Evolutionary conservation across 768 basidiomycete species (phyloP).

Genomic region (Tylopilus subfusipes): DNA sequence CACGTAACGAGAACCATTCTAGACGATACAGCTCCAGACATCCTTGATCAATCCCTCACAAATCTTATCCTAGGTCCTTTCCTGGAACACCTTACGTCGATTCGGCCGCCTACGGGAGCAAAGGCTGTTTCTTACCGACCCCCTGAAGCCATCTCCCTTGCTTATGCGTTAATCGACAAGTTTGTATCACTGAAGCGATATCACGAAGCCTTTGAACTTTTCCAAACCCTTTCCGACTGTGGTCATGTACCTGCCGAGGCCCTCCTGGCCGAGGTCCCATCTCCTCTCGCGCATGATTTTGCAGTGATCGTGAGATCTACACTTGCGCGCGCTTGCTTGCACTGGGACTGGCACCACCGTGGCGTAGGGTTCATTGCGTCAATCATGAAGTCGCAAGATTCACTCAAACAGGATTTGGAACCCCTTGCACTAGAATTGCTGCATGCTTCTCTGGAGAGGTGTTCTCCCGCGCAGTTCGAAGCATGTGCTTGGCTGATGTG

Average conservation of each 20-base stretch:
- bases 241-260: constrained; percentile 47
- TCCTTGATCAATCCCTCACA: constrained; percentile 22
- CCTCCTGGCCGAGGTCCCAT: constrained; percentile 36
- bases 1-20: constrained; percentile 24
- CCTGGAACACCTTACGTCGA: constrained; percentile 22
- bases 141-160: constrained; percentile 34
- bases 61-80: constrained; percentile 33
- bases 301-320: constrained; percentile 46
- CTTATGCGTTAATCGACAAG: constrained; percentile 44
- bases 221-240: constrained; percentile 45
- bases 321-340: constrained; percentile 48
- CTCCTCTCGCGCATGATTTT: constrained; percentile 36
- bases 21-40: constrained; percentile 10
- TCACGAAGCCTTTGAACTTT: constrained; percentile 41
- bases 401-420: constrained; percentile 23
- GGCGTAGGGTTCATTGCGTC: constrained; percentile 39
- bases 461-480: constrained; percentile 35
- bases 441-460: constrained; percentile 38
- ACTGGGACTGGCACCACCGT: constrained; percentile 50
- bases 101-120: constrained; percentile 27
- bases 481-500: constrained; percentile 42
- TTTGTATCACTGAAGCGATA: constrained; percentile 37
- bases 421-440: constrained; percentile 44
- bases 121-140: constrained; percentile 37
- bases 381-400: constrained; percentile 24